Evolutionary conservation across 1,139 yeast species (phyloP), one percentile per base, ranked within the genome.

Genomic region (Geotrichum histeridarum): DNA sequence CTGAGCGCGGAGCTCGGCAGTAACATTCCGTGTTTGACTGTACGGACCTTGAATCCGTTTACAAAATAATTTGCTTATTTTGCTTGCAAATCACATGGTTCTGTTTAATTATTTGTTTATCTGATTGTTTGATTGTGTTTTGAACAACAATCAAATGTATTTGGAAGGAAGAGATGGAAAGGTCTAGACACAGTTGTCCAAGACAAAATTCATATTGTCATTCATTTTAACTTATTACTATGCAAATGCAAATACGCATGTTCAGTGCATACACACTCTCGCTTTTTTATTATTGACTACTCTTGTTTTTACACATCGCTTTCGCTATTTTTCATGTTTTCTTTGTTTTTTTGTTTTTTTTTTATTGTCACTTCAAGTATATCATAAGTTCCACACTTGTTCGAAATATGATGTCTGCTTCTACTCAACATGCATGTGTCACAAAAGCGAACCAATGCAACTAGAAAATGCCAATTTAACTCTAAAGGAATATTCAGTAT

Each of bases 1-100:
- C 75, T 93, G 59, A 79, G 97, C 62, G 95, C 97, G 0, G 98
- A 91, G 69, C 82, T 90, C 54, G 97, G 96, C 52, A 89, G 88
- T 91, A 71, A 69, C 48, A 77, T 93, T 57, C 99, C 99, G 14
- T 91, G 98, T 69, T 78, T 93, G 66, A 88, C 97, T 3, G 96
- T 93, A 11, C 81, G 96, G 65, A 86, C 93, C n/a, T 76, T 91
- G 65, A 93, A 93, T 65, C 99, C 99, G 38, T 93, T 90, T 70
- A 85, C 86, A 35, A 51, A 51, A 48, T 53, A 45, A 37, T n/a
- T n/a, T 8, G 38, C 36, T 31, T 31, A 31, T 18, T 14, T 41
- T 18, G 43, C 6, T 17, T 3, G 14, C 14, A 27, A 18, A 18
- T n/a, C 14, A 2, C 11, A 33, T 36, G 27, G 8, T 37, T 37